phyloP scores from a whole-genome alignment of 129 eudicot species.

The Oenanthe sinensis region DNA sequence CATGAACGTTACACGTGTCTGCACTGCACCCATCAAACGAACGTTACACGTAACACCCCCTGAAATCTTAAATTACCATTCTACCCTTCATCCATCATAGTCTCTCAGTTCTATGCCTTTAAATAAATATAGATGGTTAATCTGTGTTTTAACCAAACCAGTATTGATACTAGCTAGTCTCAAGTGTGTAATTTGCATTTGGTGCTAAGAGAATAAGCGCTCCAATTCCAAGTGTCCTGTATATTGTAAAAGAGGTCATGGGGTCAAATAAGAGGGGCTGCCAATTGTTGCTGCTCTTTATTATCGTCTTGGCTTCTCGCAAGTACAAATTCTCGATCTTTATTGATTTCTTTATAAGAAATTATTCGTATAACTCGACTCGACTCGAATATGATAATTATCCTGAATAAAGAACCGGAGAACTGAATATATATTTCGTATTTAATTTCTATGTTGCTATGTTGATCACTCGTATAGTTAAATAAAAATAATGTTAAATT shows the following conservation, averaged over 20 bases:
- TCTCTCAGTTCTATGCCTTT: background rate
- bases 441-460: no score
- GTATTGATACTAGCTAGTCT: no score
- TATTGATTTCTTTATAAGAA: no score
- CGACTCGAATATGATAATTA: no score
- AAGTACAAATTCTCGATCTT: background rate
- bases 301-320: slow-evolving; percentile 4
- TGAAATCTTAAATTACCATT: background rate
- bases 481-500: background rate
- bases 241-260: background rate
- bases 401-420: no score
- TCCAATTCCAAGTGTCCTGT: background rate
- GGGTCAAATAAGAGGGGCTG: background rate
- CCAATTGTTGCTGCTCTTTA: background rate
- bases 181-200: background rate
- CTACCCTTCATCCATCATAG: background rate
- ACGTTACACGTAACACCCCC: no score
- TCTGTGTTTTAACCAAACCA: background rate
- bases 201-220: background rate
- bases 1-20: background rate
- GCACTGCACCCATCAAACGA: no score
- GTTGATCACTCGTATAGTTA: no score
- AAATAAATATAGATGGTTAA: background rate
- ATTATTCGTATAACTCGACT: no score
- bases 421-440: no score